A percentile compares a stretch with the other conserved stretches of the same genome.
phyloP scores from a whole-genome alignment of 116 monocot genomes.

The Posidonia oceanica region DNA sequence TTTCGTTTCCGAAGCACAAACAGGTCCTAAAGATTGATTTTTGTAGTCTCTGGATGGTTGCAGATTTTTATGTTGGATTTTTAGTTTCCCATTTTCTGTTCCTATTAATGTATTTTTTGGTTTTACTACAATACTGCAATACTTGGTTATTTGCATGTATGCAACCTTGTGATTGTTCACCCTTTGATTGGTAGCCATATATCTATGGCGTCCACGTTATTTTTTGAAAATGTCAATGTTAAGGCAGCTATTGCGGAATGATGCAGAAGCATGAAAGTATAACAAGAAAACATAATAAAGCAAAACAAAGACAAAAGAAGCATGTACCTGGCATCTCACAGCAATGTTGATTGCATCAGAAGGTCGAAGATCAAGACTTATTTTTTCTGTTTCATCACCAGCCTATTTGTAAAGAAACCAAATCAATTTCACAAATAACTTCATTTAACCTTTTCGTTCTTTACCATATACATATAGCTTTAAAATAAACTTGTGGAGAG shows the following conservation, averaged over 20 bases:
- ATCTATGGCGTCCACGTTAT: too few species aligned
- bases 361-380: conserved; percentile 71
- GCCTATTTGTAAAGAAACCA: conserved; percentile 22
- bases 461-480: not conserved
- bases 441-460: too few species aligned
- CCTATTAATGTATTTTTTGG: too few species aligned
- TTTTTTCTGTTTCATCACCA: conserved; percentile 54
- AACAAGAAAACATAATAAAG: not conserved
- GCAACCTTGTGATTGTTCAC: too few species aligned
- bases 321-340: conserved; percentile 70
- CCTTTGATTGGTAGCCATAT: too few species aligned
- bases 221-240: not conserved
- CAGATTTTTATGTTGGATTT: too few species aligned
- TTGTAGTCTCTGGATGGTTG: too few species aligned
- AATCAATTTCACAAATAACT: not conserved
- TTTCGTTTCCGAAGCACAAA: too few species aligned
- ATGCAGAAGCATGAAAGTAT: not conserved
- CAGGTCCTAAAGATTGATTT: too few species aligned
- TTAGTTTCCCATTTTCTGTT: too few species aligned
- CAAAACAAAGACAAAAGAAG: not conserved
- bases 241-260: not conserved
- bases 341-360: conserved; percentile 99
- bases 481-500: not conserved
- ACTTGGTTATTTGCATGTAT: too few species aligned
- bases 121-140: too few species aligned